Base-by-base conservation (phyloP, 2,329 filamentous ascomycete genomes). In the Cladosporium sphaerospermum region DNA sequence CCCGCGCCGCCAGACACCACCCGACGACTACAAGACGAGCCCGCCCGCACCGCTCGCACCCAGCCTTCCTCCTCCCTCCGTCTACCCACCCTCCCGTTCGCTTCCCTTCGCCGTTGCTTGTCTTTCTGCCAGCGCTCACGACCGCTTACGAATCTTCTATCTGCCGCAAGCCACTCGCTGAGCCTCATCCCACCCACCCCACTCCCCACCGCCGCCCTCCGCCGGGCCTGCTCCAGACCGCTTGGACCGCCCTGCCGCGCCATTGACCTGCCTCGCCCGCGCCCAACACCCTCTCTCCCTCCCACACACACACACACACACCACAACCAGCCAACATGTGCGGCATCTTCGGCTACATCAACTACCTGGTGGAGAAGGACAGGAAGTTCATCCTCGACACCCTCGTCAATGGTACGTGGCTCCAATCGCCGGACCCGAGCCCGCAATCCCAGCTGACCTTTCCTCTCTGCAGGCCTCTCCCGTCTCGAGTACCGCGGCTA, bases 361-460 rank as follows among this genome's bases (percentile, higher is more conserved):
- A 97, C 80, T 97, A 97, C 77, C 79, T 97, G 72, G 90, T 97
- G 72, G 93, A 97, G 82, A 96, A 95, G 83, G 92, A 97, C 78
- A 84, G 93, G 73, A 91, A 89, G 76, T 95, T 87, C 77, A 95
- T 97, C 73, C 81, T 97, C 70, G 85, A 96, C 72, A 97, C 92
- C 59, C 81, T 99, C 64, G 87, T 96, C 73, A 96, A 97, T 78
- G 92, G 90, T 90, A 75, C 74, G 85, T 76, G 18, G n/a, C 36
- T 39, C 36, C 36, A 14, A 18, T 4, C 36, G 36, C 32, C 39
- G 19, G 13, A 19, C 16, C 18, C 18, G 23, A 34, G 11, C 39
- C 39, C 14, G 11, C 13, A 23, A 46, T 16, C 3, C 31, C 8
- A 52, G 52, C 57, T 65, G 54, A 67, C 67, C 65, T 60, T 54